Conservation (phyloP, 306 rosid genomes). For the Cicer chorassanicum region DNA sequence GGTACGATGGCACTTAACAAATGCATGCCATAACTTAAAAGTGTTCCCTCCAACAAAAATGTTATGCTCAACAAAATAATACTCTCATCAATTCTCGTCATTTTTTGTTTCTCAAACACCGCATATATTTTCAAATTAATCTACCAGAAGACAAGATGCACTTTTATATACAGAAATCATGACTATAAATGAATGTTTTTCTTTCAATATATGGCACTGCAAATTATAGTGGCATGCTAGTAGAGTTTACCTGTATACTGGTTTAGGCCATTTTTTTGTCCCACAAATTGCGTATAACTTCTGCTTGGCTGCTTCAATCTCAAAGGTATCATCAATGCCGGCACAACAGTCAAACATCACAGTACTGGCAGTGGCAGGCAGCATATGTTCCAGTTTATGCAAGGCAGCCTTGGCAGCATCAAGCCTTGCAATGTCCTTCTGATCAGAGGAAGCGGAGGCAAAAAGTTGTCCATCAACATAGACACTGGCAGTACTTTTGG, state of each 20-base stretch:
- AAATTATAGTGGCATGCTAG: constrained; percentile 1
- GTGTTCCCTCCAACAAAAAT: not conserved
- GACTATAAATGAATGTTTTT: not conserved
- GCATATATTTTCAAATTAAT: constrained; percentile 4
- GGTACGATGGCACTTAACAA: not conserved
- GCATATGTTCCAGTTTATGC: constrained; percentile 39
- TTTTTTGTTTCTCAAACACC: not conserved
- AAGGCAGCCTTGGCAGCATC: constrained; percentile 76
- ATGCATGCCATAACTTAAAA: constrained; percentile 14
- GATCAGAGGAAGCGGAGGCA: constrained; percentile 64
- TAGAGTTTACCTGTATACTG: constrained; percentile 56
- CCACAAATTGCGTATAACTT: constrained; percentile 57
- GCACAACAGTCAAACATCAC: not conserved
- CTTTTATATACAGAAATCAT: not conserved
- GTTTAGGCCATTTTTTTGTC: constrained; percentile 67
- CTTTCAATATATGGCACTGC: not conserved
- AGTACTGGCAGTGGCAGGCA: constrained; percentile 6
- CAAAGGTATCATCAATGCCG: constrained; percentile 48
- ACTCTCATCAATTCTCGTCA: not conserved
- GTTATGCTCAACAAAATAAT: not conserved
- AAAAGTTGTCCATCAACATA: constrained; percentile 63
- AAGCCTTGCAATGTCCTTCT: constrained; percentile 67
- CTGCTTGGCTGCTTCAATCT: constrained; percentile 65
- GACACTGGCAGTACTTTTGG: constrained; percentile 52
- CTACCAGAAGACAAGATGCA: constrained; percentile 16